These are phyloP conservation scores for Xylona heveae DNA, from an alignment of 495 filamentous ascomycete genomes.

Conservation along the genomic window DNA sequence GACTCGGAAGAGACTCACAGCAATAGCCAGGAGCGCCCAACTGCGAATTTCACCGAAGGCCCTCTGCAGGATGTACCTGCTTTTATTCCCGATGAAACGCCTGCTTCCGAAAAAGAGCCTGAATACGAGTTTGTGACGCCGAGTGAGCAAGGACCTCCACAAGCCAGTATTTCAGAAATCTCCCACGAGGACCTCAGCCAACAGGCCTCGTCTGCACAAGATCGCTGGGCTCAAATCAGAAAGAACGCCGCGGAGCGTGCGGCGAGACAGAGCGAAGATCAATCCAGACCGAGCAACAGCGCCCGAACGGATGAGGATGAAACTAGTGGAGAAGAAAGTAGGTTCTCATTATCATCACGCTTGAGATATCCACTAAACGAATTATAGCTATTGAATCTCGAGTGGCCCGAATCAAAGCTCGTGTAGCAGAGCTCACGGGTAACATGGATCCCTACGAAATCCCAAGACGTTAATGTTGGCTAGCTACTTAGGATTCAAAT, in stretches of 20 bases:
- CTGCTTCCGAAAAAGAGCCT: slow-evolving; percentile 3
- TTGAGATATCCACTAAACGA: slow-evolving; percentile 5
- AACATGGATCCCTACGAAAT: slow-evolving; percentile 56
- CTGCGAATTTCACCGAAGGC: slow-evolving; percentile 84
- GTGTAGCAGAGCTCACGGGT: slow-evolving; percentile 83
- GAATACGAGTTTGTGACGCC: slow-evolving; percentile 12
- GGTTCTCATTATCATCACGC: slow-evolving; percentile 17
- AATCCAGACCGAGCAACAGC: slow-evolving; percentile 23
- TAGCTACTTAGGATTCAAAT: no score
- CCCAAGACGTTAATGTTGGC: no score
- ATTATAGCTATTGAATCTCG: slow-evolving; percentile 76
- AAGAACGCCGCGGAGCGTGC: slow-evolving; percentile 79
- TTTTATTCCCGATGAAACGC: slow-evolving; percentile 51
- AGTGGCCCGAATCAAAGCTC: slow-evolving; percentile 91
- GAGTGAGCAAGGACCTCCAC: not conserved
- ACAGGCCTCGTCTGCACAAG: slow-evolving; percentile 24
- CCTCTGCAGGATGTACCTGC: slow-evolving; percentile 73
- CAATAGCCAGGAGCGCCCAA: slow-evolving; percentile 51
- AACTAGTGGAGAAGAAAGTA: slow-evolving; percentile 90
- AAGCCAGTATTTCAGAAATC: slow-evolving; percentile 8
- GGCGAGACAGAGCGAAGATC: slow-evolving; percentile 35
- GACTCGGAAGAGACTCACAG: slow-evolving; percentile 42
- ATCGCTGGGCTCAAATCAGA: slow-evolving; percentile 87
- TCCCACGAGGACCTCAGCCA: slow-evolving; percentile 9
- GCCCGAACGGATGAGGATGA: slow-evolving; percentile 54